Conservation (phyloP, 192 early-diverging fungal species). For the Cetraspora pellucida region DNA sequence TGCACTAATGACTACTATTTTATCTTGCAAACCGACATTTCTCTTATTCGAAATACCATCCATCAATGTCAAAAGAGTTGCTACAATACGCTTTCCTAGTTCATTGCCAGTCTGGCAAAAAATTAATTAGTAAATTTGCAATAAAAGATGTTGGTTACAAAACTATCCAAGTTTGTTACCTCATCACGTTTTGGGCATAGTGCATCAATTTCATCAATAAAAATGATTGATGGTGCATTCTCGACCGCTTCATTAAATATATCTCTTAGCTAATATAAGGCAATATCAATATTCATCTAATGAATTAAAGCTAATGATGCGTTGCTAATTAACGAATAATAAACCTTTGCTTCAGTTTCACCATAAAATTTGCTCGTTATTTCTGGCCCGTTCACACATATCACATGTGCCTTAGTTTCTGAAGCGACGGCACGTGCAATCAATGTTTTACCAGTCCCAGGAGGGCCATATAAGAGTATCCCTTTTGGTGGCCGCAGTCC, state of each 20-base stretch:
- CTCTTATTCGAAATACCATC: slow-evolving; percentile 65
- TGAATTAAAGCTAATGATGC: neutral
- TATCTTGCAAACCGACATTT: slow-evolving; percentile 34
- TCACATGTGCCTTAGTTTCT: slow-evolving; percentile 71
- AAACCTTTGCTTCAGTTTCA: slow-evolving; percentile 87
- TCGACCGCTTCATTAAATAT: slow-evolving; percentile 75
- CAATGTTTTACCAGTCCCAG: slow-evolving; percentile 96
- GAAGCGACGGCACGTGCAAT: slow-evolving; percentile 86
- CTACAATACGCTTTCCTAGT: slow-evolving; percentile 87
- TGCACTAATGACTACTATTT: slow-evolving; percentile 85
- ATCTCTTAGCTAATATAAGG: slow-evolving; percentile 55
- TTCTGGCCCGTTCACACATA: slow-evolving; percentile 91
- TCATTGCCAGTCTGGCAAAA: slow-evolving; percentile 66
- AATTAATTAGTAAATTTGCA: slow-evolving; percentile 3
- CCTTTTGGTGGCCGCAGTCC: slow-evolving; percentile 89
- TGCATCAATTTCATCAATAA: slow-evolving; percentile 95
- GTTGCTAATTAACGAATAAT: neutral
- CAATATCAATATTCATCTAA: neutral
- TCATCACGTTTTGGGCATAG: slow-evolving; percentile 87
- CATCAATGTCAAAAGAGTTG: slow-evolving; percentile 92
- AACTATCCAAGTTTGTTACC: slow-evolving; percentile 38
- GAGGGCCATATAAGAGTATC: slow-evolving; percentile 85
- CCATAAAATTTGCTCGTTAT: slow-evolving; percentile 89
- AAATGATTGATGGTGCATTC: slow-evolving; percentile 80
- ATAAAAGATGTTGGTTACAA: neutral